Percentiles rank a stretch among this genome's conserved stretches.
Conservation (phyloP, 2,329 filamentous ascomycete genomes). For the Arthrinium puccinioides region DNA sequence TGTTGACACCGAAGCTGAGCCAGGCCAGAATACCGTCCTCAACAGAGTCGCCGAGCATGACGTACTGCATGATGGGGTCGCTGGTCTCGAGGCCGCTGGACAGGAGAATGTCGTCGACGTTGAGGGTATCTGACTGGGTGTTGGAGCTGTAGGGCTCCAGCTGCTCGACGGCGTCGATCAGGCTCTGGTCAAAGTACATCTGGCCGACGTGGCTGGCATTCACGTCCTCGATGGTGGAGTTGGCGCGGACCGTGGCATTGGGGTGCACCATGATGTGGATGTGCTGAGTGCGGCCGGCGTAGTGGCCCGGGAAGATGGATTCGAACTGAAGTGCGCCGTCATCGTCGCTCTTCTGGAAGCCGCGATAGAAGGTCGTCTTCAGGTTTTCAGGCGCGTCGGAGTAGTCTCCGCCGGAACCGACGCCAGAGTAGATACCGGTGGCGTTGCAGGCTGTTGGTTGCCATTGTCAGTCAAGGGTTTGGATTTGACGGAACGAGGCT, state of each 20-base stretch:
- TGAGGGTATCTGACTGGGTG: conserved; percentile 27
- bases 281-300: conserved; percentile 35
- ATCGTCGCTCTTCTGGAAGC: conserved; percentile 29
- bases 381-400: conserved; percentile 29
- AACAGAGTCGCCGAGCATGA: conserved; percentile 41
- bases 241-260: conserved; percentile 25
- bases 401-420: conserved; percentile 33
- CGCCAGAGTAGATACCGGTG: conserved; percentile 41
- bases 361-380: conserved; percentile 32
- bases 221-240: conserved; percentile 41
- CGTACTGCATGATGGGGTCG: conserved; percentile 34
- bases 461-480: not conserved
- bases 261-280: conserved; percentile 41
- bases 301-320: conserved; percentile 37
- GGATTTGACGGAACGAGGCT: not conserved
- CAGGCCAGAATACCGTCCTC: conserved; percentile 41
- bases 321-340: conserved; percentile 35
- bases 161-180: conserved; percentile 40
- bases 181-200: conserved; percentile 55
- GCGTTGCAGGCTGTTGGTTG: conserved; percentile 23
- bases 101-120: conserved; percentile 1
- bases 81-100: not conserved
- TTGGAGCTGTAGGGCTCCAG: conserved; percentile 34
- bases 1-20: conserved; percentile 39
- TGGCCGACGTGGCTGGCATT: conserved; percentile 55